A percentile compares a stretch with the other conserved stretches of the same genome.
These are phyloP conservation scores for Albophoma yamanashiensis DNA, from an alignment of 2,329 filamentous ascomycete genomes.

Conservation along the genomic window DNA sequence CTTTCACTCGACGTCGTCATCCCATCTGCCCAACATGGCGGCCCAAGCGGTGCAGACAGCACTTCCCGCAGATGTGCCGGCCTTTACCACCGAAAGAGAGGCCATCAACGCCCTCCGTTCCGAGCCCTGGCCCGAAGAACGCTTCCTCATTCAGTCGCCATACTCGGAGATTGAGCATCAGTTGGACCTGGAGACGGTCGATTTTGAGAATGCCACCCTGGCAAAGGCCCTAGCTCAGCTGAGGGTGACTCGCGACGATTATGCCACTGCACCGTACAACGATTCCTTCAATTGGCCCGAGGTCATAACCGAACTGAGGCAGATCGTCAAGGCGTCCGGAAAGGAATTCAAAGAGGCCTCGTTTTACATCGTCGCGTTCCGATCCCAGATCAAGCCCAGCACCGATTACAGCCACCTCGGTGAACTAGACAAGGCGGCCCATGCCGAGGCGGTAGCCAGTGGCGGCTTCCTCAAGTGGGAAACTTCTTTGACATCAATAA, in stretches of 20 bases:
- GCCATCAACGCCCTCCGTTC: constrained; percentile 15
- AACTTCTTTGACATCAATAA: background rate
- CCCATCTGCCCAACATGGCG: constrained; percentile 13
- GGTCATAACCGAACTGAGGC: constrained; percentile 47
- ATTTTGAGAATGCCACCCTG: constrained; percentile 56
- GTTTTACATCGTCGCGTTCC: constrained; percentile 82
- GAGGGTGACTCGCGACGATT: constrained; percentile 52
- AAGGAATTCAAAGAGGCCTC: constrained; percentile 46
- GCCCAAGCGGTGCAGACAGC: constrained; percentile 12
- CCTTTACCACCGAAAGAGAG: constrained; percentile 13
- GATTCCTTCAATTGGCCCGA: constrained; percentile 68
- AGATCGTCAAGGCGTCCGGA: constrained; percentile 34
- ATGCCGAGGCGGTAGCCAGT: constrained; percentile 67
- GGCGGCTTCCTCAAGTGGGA: constrained; percentile 72
- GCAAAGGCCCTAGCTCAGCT: constrained; percentile 60
- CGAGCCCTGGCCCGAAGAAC: constrained; percentile 8
- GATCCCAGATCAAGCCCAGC: constrained; percentile 57
- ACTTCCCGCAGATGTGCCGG: constrained; percentile 11
- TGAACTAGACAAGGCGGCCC: constrained; percentile 65
- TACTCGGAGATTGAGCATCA: constrained; percentile 63
- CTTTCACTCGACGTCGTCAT: background rate
- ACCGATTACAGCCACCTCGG: constrained; percentile 60
- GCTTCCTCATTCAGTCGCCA: constrained; percentile 56
- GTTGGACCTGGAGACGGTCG: constrained; percentile 58
- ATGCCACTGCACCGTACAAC: constrained; percentile 64